A percentile compares a stretch with the other conserved stretches of the same genome.
phyloP scores from a whole-genome alignment of 225 moss, liverwort and hornwort species.

The Climacium dendroides region DNA sequence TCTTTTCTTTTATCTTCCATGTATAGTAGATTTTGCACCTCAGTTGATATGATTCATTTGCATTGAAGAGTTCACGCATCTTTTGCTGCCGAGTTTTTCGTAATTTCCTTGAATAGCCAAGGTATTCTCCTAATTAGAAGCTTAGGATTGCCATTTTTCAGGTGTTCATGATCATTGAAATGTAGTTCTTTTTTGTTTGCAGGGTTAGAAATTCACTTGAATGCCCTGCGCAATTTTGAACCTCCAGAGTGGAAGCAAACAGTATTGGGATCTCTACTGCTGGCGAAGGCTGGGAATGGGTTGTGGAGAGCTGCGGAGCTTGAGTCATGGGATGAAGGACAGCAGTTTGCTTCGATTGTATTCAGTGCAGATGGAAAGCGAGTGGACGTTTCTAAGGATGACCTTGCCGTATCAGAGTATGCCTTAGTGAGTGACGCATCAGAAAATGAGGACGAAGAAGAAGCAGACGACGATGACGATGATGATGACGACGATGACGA shows the following conservation, averaged over 20 bases:
- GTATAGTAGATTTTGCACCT: neutral
- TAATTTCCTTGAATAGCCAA: neutral
- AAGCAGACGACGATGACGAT: constrained; percentile 13
- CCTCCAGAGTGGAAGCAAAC: constrained; percentile 54
- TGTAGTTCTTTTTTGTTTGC: neutral
- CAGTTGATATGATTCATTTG: neutral
- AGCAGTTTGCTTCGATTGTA: constrained; percentile 47
- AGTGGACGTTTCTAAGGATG: constrained; percentile 28
- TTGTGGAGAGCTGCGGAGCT: constrained; percentile 89
- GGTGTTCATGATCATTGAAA: neutral
- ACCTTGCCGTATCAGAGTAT: constrained; percentile 59
- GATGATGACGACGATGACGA: neutral
- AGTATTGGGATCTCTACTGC: constrained; percentile 54
- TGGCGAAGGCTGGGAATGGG: constrained; percentile 49
- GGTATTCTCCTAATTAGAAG: neutral
- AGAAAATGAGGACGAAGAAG: constrained; percentile 38
- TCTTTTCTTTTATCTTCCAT: neutral
- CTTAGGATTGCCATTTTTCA: neutral
- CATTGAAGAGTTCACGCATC: neutral
- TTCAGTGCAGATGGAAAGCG: constrained; percentile 59
- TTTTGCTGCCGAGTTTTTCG: neutral
- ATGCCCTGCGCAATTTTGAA: constrained; percentile 54
- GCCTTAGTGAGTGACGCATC: constrained; percentile 42
- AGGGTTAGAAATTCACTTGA: constrained; percentile 61
- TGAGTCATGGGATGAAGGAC: constrained; percentile 48